Percentiles rank a stretch among this genome's conserved stretches.
Evolutionary conservation across 2,329 filamentous ascomycete species (phyloP).

Genomic region (Exophiala sp.): DNA sequence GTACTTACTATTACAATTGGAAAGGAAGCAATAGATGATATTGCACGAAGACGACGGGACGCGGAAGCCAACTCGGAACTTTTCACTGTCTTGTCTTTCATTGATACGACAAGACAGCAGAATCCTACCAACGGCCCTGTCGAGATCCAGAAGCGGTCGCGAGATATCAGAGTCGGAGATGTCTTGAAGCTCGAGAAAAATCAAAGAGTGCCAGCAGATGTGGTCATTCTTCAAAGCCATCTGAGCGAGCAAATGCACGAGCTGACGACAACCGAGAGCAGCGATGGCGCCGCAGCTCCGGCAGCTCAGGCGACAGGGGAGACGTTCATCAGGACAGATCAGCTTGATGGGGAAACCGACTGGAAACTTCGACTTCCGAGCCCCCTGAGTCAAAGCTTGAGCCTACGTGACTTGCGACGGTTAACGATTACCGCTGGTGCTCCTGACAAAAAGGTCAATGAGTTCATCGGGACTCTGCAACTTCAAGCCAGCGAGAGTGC

Average conservation of each 20-base stretch:
- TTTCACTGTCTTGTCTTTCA: constrained; percentile 70
- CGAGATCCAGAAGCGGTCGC: constrained; percentile 73
- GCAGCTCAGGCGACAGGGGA: constrained; percentile 52
- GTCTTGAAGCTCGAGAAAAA: constrained; percentile 90
- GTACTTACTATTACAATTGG: constrained; percentile 87
- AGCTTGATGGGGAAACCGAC: constrained; percentile 94
- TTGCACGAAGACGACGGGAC: constrained; percentile 76
- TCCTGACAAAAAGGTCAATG: constrained; percentile 88
- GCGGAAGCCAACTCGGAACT: constrained; percentile 90
- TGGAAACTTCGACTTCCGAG: constrained; percentile 94
- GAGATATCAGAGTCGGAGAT: constrained; percentile 87
- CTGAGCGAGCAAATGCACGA: constrained; percentile 47
- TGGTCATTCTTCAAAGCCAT: constrained; percentile 82
- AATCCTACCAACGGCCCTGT: constrained; percentile 31
- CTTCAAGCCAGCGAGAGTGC: constrained; percentile 53
- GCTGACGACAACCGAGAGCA: constrained; percentile 30
- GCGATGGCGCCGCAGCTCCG: constrained; percentile 12
- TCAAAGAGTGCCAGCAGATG: constrained; percentile 87
- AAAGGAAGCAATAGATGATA: constrained; percentile 93
- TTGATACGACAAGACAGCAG: constrained; percentile 15
- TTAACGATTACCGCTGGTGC: constrained; percentile 73
- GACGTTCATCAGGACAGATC: constrained; percentile 94
- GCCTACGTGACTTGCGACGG: constrained; percentile 61
- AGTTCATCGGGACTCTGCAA: constrained; percentile 86
- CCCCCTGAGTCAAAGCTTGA: constrained; percentile 72